A percentile compares a stretch with the other conserved stretches of the same genome.
phyloP scores from a whole-genome alignment of 2,329 filamentous ascomycete genomes.

The Hypoxylon sp. region DNA sequence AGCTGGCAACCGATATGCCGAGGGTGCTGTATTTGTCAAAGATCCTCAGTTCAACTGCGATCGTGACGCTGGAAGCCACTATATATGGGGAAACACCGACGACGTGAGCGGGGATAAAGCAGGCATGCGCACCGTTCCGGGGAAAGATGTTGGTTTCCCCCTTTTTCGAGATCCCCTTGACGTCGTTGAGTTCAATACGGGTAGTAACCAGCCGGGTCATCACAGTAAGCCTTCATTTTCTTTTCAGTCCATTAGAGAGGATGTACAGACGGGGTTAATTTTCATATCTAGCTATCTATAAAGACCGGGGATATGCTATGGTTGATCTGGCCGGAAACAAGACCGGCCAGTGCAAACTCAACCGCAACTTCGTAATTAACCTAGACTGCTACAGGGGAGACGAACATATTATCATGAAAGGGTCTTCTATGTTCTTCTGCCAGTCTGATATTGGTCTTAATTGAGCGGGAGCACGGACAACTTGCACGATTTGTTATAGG shows the following conservation, averaged over 20 bases:
- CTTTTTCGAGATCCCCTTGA: constrained; percentile 38
- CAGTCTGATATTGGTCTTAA: neutral
- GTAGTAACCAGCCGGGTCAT: constrained; percentile 28
- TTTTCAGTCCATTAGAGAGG: neutral
- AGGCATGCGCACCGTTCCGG: constrained; percentile 40
- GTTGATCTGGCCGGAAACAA: constrained; percentile 16
- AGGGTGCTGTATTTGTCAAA: constrained; percentile 2
- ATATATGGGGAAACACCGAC: constrained; percentile 25
- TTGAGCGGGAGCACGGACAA: neutral
- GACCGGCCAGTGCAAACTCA: constrained; percentile 37
- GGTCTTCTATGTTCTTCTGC: constrained; percentile 37
- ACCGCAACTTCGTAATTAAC: constrained; percentile 5
- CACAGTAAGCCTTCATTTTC: constrained; percentile 34
- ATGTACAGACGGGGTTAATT: neutral
- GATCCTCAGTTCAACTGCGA: constrained; percentile 11
- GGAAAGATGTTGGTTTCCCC: constrained; percentile 28
- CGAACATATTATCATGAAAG: neutral
- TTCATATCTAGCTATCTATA: constrained; percentile 33
- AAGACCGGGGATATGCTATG: constrained; percentile 37
- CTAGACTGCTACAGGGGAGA: neutral
- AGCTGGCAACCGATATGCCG: too few species aligned
- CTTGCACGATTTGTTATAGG: neutral
- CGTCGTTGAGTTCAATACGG: constrained; percentile 43
- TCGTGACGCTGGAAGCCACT: neutral
- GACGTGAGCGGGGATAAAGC: constrained; percentile 36